A percentile compares a stretch with the other conserved stretches of the same genome.
Evolutionary conservation across 305 asterid genomes (phyloP).

Genomic region (Ajuga reptans): DNA sequence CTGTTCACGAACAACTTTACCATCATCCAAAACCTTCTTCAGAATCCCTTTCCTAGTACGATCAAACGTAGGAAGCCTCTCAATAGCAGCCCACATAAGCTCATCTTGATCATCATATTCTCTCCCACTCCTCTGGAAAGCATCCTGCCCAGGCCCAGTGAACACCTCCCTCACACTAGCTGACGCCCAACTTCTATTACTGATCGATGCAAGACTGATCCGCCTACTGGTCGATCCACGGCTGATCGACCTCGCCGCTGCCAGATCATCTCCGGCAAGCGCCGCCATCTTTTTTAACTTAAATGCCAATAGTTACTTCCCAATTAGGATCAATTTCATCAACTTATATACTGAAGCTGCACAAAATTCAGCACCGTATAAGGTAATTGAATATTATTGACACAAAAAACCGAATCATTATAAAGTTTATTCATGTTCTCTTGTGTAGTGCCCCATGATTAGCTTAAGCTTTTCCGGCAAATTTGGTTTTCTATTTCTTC

Average conservation of each 20-base stretch:
- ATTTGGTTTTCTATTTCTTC: neutral
- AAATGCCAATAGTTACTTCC: neutral
- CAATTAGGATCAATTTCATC: neutral
- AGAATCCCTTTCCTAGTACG: conserved; percentile 67
- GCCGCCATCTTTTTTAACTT: conserved; percentile 32
- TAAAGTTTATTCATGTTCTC: neutral
- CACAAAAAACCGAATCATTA: conserved; percentile 3
- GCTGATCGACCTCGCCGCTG: conserved; percentile 47
- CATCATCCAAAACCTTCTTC: conserved; percentile 60
- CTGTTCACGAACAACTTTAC: conserved; percentile 51
- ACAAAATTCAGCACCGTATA: neutral
- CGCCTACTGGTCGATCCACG: conserved; percentile 47
- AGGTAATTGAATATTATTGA: neutral
- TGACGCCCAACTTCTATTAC: conserved; percentile 71
- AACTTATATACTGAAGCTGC: conserved; percentile 23
- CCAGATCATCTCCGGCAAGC: conserved; percentile 40
- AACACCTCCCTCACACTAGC: conserved; percentile 68
- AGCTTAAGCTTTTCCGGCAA: conserved; percentile 27
- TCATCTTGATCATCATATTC: conserved; percentile 78
- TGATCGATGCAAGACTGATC: conserved; percentile 44
- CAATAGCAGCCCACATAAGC: conserved; percentile 91
- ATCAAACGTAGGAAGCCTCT: conserved; percentile 80
- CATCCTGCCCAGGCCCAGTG: conserved; percentile 57
- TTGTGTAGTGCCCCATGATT: neutral
- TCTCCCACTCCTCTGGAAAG: conserved; percentile 58